Conservation (phyloP, 345 rosid species). For the Erodium maritimum region DNA sequence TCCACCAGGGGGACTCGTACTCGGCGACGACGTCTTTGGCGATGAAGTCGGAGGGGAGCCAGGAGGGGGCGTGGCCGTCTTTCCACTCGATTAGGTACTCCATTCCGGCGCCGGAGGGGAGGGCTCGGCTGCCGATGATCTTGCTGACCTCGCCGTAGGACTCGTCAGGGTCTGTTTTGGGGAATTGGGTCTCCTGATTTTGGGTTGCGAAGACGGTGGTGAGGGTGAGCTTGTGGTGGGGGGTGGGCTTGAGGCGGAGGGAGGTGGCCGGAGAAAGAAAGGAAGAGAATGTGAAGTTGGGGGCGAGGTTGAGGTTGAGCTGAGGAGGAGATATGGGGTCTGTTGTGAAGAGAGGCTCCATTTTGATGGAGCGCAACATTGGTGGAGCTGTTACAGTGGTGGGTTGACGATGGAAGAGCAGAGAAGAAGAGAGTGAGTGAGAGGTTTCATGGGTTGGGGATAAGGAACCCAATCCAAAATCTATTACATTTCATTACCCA, state of each 20-base stretch:
- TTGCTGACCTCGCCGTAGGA: conserved; percentile 65
- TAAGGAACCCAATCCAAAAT: neutral
- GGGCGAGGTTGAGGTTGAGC: conserved; percentile 25
- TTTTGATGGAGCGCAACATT: conserved; percentile 7
- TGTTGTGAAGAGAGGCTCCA: conserved; percentile 40
- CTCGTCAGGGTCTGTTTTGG: conserved; percentile 29
- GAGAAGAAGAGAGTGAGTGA: neutral
- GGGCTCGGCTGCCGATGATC: conserved; percentile 66
- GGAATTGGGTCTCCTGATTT: conserved; percentile 33
- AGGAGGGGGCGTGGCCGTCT: conserved; percentile 76
- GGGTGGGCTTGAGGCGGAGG: conserved; percentile 8
- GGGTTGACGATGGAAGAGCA: neutral
- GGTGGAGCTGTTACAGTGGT: neutral
- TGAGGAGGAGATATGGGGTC: conserved; percentile 28
- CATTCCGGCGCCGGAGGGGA: conserved; percentile 38
- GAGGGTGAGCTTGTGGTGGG: conserved; percentile 10
- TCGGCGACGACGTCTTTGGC: conserved; percentile 83
- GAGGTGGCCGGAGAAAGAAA: conserved; percentile 8
- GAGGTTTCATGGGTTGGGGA: neutral
- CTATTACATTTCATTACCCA: neutral
- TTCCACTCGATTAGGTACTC: conserved; percentile 87
- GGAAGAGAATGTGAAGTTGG: conserved; percentile 14
- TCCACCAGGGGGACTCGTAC: conserved; percentile 92
- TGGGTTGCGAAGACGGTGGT: conserved; percentile 26
- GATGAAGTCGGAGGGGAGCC: conserved; percentile 60